These are phyloP conservation scores for Pythium chondricola DNA, from an alignment of 352 stramenopile genomes.

Conservation along the genomic window DNA sequence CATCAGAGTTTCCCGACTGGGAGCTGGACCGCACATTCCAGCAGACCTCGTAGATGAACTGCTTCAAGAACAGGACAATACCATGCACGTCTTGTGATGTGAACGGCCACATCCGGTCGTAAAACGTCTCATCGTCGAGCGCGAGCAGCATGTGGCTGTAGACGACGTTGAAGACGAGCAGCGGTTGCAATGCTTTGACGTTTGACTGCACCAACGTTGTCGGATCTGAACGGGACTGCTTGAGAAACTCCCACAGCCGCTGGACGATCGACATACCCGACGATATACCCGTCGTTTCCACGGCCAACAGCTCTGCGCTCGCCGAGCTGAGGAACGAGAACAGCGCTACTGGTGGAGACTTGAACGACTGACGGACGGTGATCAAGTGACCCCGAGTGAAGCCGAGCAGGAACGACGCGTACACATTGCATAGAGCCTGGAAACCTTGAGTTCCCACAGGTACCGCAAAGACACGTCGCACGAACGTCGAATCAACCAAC, in stretches of 20 bases:
- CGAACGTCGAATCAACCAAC: constrained; percentile 35
- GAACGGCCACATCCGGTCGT: constrained; percentile 56
- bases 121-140: constrained; percentile 68
- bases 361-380: constrained; percentile 36
- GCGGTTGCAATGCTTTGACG: constrained; percentile 26
- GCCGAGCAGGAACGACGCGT: constrained; percentile 37
- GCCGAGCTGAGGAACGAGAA: constrained; percentile 49
- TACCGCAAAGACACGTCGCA: constrained; percentile 21
- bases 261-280: constrained; percentile 16
- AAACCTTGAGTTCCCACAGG: no score
- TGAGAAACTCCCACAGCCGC: constrained; percentile 34
- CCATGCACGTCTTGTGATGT: constrained; percentile 26
- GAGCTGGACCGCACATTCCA: no score
- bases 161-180: constrained; percentile 58
- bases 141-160: constrained; percentile 61
- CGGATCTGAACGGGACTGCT: constrained; percentile 3
- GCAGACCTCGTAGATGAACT: constrained; percentile 64
- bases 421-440: constrained; percentile 29
- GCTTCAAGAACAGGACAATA: constrained; percentile 50
- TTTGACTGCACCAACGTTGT: constrained; percentile 17
- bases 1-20: background rate
- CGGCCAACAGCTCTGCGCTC: constrained; percentile 23
- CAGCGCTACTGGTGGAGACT: constrained; percentile 30
- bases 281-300: background rate
- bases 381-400: constrained; percentile 39